Percentiles rank a stretch among this genome's conserved stretches.
phyloP scores from a whole-genome alignment of 345 rosid species.

The Acer campestre region DNA sequence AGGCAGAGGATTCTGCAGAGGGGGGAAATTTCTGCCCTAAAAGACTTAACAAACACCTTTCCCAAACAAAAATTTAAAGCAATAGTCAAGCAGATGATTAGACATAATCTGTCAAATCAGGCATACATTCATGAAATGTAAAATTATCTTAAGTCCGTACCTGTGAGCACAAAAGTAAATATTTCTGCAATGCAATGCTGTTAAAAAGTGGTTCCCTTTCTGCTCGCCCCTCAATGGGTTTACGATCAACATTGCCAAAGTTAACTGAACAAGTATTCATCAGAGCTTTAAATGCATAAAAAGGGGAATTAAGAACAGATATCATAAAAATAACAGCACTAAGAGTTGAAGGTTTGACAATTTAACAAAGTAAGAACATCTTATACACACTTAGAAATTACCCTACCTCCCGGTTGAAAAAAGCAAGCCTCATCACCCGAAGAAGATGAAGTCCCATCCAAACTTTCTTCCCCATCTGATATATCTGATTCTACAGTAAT shows the following conservation, averaged over 20 bases:
- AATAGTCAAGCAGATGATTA: not conserved
- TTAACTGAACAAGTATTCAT: constrained; percentile 28
- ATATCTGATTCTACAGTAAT: constrained; percentile 34
- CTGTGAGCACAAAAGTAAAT: constrained; percentile 83
- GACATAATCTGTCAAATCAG: not conserved
- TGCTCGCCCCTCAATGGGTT: constrained; percentile 29
- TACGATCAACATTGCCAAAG: constrained; percentile 24
- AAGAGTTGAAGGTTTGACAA: not conserved
- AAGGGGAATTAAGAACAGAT: not conserved
- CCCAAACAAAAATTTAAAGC: not conserved
- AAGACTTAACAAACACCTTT: not conserved
- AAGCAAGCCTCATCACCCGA: constrained; percentile 35
- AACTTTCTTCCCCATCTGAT: constrained; percentile 47
- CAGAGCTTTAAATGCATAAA: constrained; percentile 27
- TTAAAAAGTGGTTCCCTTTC: constrained; percentile 60
- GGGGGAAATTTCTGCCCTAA: not conserved
- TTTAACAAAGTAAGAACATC: not conserved
- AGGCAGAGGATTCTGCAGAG: not conserved
- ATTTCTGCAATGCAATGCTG: constrained; percentile 81
- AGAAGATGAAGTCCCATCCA: constrained; percentile 31
- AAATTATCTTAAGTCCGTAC: constrained; percentile 32
- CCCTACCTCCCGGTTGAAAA: constrained; percentile 39
- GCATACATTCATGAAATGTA: not conserved
- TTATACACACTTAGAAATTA: not conserved
- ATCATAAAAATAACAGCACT: not conserved